Conservation (phyloP, 306 rosid genomes). For the Carpinus viminea region DNA sequence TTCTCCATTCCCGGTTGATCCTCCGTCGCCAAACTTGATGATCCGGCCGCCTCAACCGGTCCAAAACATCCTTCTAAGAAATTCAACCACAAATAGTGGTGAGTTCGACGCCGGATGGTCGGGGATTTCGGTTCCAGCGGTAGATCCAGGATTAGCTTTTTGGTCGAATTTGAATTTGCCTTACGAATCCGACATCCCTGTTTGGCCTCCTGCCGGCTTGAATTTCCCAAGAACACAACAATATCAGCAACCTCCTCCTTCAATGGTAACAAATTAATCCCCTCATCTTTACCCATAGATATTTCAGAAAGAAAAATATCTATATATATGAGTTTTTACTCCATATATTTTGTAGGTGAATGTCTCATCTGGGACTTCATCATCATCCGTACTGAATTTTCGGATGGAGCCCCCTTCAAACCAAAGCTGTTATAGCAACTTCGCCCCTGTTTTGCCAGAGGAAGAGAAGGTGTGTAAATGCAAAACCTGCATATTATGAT, state of each 20-base stretch:
- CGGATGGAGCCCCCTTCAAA: constrained; percentile 98
- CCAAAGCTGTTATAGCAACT: constrained; percentile 64
- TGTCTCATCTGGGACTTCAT: constrained; percentile 46
- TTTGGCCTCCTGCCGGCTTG: constrained; percentile 44
- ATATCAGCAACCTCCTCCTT: constrained; percentile 41
- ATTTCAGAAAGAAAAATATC: no score
- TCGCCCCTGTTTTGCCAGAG: constrained; percentile 33
- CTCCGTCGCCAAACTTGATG: constrained; percentile 33
- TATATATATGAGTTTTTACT: background rate
- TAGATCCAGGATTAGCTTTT: constrained; percentile 50
- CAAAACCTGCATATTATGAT: background rate
- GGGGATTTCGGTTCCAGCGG: constrained; percentile 23
- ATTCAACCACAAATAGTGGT: constrained; percentile 26
- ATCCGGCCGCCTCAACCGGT: constrained; percentile 34
- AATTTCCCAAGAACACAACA: constrained; percentile 40
- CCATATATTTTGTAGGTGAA: constrained; percentile 48
- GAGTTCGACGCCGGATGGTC: constrained; percentile 39
- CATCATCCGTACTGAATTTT: constrained; percentile 44
- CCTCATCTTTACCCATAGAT: no score
- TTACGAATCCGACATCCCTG: constrained; percentile 39
- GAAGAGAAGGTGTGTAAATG: constrained; percentile 51
- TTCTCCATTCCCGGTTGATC: constrained; percentile 32
- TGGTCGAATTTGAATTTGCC: constrained; percentile 38
- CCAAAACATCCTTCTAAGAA: constrained; percentile 35
- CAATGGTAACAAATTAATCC: constrained; percentile 41